These are phyloP conservation scores for Yamadazyma taylorii DNA, from an alignment of 1,139 yeast genomes.

Conservation along the genomic window DNA sequence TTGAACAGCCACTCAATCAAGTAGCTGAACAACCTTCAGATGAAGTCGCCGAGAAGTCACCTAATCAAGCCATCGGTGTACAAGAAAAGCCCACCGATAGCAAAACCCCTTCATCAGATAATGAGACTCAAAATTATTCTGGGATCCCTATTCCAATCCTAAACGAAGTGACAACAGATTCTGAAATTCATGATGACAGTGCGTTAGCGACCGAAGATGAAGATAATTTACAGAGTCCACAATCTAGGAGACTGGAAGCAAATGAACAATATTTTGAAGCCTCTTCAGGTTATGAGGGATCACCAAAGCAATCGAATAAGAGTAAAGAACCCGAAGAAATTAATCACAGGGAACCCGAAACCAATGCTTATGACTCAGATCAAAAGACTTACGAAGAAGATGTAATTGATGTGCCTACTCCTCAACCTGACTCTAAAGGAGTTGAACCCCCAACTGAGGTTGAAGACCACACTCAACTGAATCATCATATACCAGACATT, in stretches of 20 bases:
- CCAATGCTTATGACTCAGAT: background rate
- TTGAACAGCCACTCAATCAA: too few species aligned
- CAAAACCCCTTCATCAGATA: too few species aligned
- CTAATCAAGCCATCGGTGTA: conserved; percentile 3
- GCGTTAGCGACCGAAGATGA: conserved; percentile 11
- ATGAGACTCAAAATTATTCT: background rate
- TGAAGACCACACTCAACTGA: too few species aligned
- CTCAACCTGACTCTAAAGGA: too few species aligned
- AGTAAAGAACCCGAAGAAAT: background rate
- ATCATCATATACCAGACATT: too few species aligned
- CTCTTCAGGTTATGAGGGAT: background rate
- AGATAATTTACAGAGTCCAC: conserved; percentile 8
- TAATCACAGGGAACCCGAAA: background rate
- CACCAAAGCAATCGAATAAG: background rate
- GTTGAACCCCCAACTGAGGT: too few species aligned
- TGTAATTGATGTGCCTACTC: background rate
- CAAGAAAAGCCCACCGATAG: background rate
- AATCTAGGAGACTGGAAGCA: conserved; percentile 10
- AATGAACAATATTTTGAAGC: conserved; percentile 11
- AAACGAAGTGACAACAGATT: conserved; percentile 15
- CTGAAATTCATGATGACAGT: conserved; percentile 11
- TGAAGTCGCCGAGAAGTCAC: too few species aligned
- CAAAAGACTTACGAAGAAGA: background rate
- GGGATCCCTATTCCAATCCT: conserved; percentile 16
- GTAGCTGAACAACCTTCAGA: conserved; percentile 1